These are phyloP conservation scores for Nakazawaea laoshanensis DNA, from an alignment of 805 yeast genomes.

Conservation along the genomic window DNA sequence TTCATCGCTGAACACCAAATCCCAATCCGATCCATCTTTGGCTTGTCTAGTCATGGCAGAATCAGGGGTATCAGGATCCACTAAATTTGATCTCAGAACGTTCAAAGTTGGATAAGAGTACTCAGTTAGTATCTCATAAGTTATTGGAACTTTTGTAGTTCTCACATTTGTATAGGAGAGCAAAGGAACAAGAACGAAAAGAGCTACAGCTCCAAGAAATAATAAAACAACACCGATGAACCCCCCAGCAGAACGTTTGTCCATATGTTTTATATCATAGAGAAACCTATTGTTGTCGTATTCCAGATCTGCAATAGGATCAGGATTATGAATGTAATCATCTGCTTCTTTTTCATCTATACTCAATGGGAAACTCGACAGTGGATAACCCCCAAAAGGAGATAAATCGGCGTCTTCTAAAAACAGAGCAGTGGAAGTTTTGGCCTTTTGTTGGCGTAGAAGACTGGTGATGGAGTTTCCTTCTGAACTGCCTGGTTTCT, in stretches of 20 bases:
- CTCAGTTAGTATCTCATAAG: constrained; percentile 32
- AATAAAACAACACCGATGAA: constrained; percentile 43
- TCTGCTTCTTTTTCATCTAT: constrained; percentile 83
- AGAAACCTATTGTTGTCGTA: constrained; percentile 53
- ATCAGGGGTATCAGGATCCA: constrained; percentile 57
- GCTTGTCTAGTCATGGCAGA: constrained; percentile 31
- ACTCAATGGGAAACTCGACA: constrained; percentile 69
- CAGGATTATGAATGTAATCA: constrained; percentile 84
- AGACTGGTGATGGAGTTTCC: too few species aligned
- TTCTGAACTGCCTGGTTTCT: too few species aligned
- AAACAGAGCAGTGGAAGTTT: too few species aligned
- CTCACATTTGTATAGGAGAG: constrained; percentile 61
- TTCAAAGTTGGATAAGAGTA: constrained; percentile 43
- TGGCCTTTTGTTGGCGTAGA: too few species aligned
- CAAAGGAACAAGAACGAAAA: constrained; percentile 67
- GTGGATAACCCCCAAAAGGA: constrained; percentile 90
- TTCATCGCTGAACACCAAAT: constrained; percentile 38
- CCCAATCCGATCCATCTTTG: constrained; percentile 28
- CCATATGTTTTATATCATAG: constrained; percentile 50
- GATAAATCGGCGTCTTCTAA: constrained; percentile 52
- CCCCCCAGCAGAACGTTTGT: constrained; percentile 49
- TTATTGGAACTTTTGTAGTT: constrained; percentile 9
- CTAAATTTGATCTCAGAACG: constrained; percentile 40
- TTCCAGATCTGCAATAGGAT: constrained; percentile 75
- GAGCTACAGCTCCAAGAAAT: constrained; percentile 42